phyloP scores from a whole-genome alignment of 2,329 filamentous ascomycete species.

The Fusarium veterinarium region DNA sequence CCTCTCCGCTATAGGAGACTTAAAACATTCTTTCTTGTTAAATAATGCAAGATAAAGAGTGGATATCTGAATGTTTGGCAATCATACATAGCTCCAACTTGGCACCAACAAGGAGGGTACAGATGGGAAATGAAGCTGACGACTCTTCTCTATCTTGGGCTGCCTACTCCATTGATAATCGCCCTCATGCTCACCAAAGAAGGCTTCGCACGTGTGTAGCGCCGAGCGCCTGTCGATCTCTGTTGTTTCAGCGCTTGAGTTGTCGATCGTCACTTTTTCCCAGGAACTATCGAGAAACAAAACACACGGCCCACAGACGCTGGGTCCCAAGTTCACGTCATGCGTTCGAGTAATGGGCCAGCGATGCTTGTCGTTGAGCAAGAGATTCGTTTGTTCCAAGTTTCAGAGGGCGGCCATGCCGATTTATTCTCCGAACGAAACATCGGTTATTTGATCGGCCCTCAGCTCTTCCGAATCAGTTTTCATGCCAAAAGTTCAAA shows the following conservation, averaged over 20 bases:
- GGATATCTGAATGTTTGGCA: not conserved
- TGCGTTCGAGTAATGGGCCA: constrained; percentile 10
- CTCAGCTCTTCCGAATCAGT: not conserved
- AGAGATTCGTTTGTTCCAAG: constrained; percentile 11
- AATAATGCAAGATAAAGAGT: not conserved
- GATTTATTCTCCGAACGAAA: constrained; percentile 35
- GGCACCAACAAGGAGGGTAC: not conserved
- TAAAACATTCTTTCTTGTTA: not conserved
- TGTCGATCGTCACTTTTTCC: constrained; percentile 36
- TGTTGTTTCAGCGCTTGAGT: constrained; percentile 29
- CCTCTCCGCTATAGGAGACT: constrained; percentile 38
- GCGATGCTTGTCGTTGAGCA: constrained; percentile 10
- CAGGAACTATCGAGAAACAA: constrained; percentile 18
- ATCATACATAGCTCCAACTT: not conserved
- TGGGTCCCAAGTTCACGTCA: constrained; percentile 27
- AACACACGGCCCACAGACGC: constrained; percentile 13
- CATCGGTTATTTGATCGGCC: constrained; percentile 17
- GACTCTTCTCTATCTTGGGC: constrained; percentile 15
- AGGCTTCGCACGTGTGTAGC: constrained; percentile 20
- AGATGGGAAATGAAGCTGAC: constrained; percentile 40
- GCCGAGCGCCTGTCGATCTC: constrained; percentile 23
- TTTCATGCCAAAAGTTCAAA: constrained; percentile 4
- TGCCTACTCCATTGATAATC: constrained; percentile 30
- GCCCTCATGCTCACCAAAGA: constrained; percentile 22
- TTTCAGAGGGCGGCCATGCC: constrained; percentile 6